Conservation (phyloP, 192 early-diverging fungal genomes). For the Spizellomyces sp. region DNA sequence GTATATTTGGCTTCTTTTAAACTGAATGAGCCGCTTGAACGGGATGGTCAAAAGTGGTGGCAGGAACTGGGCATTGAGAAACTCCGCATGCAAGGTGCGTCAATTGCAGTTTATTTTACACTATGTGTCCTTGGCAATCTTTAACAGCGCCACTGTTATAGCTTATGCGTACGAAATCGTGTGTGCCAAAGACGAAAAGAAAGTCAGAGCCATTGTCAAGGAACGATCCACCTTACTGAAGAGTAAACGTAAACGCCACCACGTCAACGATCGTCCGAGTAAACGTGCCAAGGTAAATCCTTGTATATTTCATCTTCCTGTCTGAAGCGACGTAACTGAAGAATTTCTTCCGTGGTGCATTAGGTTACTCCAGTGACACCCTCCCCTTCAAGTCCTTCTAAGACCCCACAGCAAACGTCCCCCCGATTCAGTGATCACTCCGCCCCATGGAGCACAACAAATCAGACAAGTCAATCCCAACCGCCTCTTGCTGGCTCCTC, state of each 20-base stretch:
- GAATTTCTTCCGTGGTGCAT: not conserved
- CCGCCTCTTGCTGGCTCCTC: not conserved
- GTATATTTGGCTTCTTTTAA: not conserved
- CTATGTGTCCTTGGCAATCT: not conserved
- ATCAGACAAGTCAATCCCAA: not conserved
- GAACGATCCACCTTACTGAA: not conserved
- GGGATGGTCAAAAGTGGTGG: not conserved
- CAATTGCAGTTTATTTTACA: not conserved
- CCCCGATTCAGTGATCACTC: not conserved
- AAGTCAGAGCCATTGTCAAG: not conserved
- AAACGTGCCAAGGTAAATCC: not conserved
- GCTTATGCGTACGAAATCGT: conserved; percentile 4
- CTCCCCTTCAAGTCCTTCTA: not conserved
- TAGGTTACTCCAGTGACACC: not conserved
- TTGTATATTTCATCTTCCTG: not conserved
- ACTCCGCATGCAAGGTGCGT: not conserved
- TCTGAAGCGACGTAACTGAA: not conserved
- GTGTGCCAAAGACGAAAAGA: conserved; percentile 2
- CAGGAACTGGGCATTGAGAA: not conserved
- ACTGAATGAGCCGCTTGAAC: not conserved
- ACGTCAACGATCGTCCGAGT: not conserved
- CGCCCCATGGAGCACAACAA: too few species aligned
- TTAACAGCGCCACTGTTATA: not conserved
- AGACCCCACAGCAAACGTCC: not conserved
- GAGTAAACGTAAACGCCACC: not conserved